Evolutionary conservation across 495 filamentous ascomycete species (phyloP).

Genomic region (Trichoderma orchidacearum): DNA sequence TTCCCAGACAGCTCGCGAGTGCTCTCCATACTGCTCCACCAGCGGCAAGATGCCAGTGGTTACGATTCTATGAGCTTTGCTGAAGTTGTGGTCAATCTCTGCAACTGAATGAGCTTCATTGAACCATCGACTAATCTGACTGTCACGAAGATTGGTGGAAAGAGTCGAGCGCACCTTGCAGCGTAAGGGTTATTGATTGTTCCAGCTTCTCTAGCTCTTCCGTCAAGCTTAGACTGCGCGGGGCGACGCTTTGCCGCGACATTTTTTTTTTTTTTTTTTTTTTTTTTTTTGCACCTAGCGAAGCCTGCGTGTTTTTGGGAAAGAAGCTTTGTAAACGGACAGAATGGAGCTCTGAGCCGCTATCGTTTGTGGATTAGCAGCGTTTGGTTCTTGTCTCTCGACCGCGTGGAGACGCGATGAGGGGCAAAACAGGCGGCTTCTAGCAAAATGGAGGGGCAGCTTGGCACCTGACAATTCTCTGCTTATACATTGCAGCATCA

Average conservation of each 20-base stretch:
- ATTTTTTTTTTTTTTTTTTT: too few relatives aligned
- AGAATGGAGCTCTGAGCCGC: neutral
- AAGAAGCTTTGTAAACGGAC: neutral
- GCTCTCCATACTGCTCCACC: conserved; percentile 91
- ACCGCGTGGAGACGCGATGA: conserved; percentile 2
- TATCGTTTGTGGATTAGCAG: neutral
- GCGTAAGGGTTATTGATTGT: conserved; percentile 88
- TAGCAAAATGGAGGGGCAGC: neutral
- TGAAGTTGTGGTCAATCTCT: conserved; percentile 99
- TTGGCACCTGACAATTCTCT: neutral
- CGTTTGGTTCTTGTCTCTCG: neutral
- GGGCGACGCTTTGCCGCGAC: conserved; percentile 31
- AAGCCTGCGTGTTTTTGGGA: too few relatives aligned
- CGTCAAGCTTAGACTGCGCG: conserved; percentile 64
- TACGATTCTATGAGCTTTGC: conserved; percentile 89
- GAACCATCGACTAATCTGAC: neutral
- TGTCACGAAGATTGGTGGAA: too few relatives aligned
- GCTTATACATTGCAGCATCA: too few relatives aligned
- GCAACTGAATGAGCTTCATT: conserved; percentile 2
- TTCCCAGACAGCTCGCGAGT: conserved; percentile 91
- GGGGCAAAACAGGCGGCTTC: neutral
- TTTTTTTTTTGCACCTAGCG: too few relatives aligned
- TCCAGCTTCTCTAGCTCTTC: conserved; percentile 95
- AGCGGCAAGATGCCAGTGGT: conserved; percentile 85
- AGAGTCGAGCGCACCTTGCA: conserved; percentile 53